Base-by-base conservation (phyloP, 31 red algal genomes). In the Asparagopsis taxiformis region DNA sequence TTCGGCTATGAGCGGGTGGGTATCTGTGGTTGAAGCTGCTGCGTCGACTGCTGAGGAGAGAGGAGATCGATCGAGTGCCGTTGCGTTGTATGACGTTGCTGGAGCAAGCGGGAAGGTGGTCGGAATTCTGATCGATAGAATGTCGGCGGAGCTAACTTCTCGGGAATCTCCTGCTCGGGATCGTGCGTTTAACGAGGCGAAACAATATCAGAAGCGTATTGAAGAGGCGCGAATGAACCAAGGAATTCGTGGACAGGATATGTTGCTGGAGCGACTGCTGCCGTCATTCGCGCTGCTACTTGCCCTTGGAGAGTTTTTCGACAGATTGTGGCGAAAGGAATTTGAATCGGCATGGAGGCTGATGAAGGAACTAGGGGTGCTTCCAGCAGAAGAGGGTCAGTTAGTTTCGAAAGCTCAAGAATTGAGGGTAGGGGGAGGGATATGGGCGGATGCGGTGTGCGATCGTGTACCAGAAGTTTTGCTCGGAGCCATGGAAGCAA, bases 391-490 rank as follows among this genome's bases (percentile, higher is more conserved):
- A 57, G 79, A 74, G 21, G 50, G 46, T 5, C 41, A 84, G 55
- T 30, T 84, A 26, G 59, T 73, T 31, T 39, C 55, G 1, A 84
- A 84, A 34, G 68, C 48, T 38, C 54, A 37, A 16, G 79, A 84
- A 59, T 19, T 74, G 9, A 38, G 68, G 52, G 65, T 72, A 23
- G 67, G 68, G 1, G 57, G 79, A 2, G 79, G 67, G 34, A 57
- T 64, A 16, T 84, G 79, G 79, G 48, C 79, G 17, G 68, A 72
- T 13, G 68, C 49, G 3, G 9, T 84, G 22, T 62, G 51, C 41
- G 79, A 84, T 33, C 32, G 68, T 11, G 79, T 70, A 8, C 65
- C 65, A 16, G 79, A 84, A 26, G 23, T 84, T 58, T 23, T 84
- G 55, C 36, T 84, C 37, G 68, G 52, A 0, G 65, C 67, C 0